Conservation (phyloP, 2,329 filamentous ascomycete genomes). For the Colletotrichum ledebouriae region DNA sequence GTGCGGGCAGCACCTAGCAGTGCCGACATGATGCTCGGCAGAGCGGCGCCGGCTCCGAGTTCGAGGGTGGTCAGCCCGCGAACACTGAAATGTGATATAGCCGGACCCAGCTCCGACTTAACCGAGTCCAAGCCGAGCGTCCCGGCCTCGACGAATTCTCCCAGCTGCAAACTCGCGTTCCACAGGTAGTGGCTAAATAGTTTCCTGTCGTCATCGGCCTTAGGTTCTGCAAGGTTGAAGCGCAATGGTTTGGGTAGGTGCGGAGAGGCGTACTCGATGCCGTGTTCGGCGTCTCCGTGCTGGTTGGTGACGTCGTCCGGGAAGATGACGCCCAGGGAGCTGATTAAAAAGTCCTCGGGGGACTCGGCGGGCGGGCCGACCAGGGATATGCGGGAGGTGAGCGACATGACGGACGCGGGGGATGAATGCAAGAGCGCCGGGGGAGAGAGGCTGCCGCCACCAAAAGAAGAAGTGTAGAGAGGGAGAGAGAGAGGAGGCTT, state of each 20-base stretch:
- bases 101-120: slow-evolving; percentile 28
- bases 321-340: slow-evolving; percentile 74
- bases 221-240: slow-evolving; percentile 62
- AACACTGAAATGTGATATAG: slow-evolving; percentile 58
- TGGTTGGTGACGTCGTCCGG: slow-evolving; percentile 75
- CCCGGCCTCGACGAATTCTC: slow-evolving; percentile 67
- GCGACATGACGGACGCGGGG: slow-evolving; percentile 53
- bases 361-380: slow-evolving; percentile 53
- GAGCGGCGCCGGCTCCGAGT: slow-evolving; percentile 74
- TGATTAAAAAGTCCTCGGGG: slow-evolving; percentile 72
- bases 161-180: slow-evolving; percentile 73
- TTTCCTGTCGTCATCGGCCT: slow-evolving; percentile 65
- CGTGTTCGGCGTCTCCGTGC: slow-evolving; percentile 73
- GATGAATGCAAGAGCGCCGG: slow-evolving; percentile 21
- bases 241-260: slow-evolving; percentile 60
- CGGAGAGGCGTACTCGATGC: slow-evolving; percentile 70
- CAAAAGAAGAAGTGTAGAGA: too few species aligned
- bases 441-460: neutral
- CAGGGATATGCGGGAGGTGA: slow-evolving; percentile 60
- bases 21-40: slow-evolving; percentile 64
- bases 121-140: slow-evolving; percentile 49
- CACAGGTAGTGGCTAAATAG: slow-evolving; percentile 81
- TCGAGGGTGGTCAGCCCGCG: slow-evolving; percentile 69
- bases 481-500: neutral
- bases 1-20: slow-evolving; percentile 64